A percentile compares a stretch with the other conserved stretches of the same genome.
phyloP scores from a whole-genome alignment of 768 basidiomycete genomes.

The Tricholoma saponaceum region DNA sequence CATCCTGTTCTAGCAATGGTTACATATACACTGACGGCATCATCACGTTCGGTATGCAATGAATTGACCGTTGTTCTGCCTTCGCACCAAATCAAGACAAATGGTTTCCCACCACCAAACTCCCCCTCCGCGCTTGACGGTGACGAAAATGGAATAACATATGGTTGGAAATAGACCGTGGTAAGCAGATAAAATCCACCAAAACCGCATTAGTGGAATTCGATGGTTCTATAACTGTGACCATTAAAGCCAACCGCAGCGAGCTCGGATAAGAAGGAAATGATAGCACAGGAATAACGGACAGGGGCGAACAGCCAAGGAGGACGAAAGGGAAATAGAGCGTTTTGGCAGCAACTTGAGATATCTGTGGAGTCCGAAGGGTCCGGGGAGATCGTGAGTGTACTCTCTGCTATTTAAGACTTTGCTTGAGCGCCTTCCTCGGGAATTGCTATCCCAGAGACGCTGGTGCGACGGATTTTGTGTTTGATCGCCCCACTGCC shows the following conservation, averaged over 20 bases:
- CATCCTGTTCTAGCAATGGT: conserved; percentile 1
- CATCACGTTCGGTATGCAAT: conserved; percentile 2
- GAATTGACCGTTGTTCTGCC: not conserved
- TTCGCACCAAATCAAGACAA: conserved; percentile 1
- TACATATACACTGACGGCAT: not conserved
- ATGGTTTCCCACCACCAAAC: not conserved
- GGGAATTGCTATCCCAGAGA: conserved; percentile 27
- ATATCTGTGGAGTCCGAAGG: not conserved
- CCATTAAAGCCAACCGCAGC: not conserved
- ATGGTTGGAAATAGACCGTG: not conserved
- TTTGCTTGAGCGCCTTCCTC: conserved; percentile 19
- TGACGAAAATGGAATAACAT: conserved; percentile 1
- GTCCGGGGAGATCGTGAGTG: not conserved
- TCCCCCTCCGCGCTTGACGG: conserved; percentile 6
- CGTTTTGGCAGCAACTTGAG: not conserved
- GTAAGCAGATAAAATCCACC: conserved; percentile 1
- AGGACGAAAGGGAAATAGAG: not conserved
- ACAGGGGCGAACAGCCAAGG: not conserved
- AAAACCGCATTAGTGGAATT: not conserved
- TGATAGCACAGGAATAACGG: not conserved
- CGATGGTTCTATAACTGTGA: not conserved
- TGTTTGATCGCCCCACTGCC: conserved; percentile 36
- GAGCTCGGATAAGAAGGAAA: not conserved
- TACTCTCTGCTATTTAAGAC: conserved; percentile 10
- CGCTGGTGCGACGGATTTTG: conserved; percentile 46